phyloP scores from a whole-genome alignment of 495 filamentous ascomycete species.

The Paragyromitra xinjiangensis region DNA sequence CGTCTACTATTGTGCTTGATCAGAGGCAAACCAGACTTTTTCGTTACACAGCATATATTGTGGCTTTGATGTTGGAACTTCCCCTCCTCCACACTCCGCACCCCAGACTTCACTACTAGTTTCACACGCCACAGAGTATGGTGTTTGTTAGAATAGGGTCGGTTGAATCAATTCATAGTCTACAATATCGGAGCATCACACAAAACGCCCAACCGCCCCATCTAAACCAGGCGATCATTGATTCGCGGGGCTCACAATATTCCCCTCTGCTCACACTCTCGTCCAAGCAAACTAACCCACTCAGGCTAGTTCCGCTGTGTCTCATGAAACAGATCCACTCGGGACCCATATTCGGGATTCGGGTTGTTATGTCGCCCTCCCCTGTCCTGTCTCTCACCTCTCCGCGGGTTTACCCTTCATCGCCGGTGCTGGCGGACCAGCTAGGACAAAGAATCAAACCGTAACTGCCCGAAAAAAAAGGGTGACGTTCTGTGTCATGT shows the following conservation, averaged over 20 bases:
- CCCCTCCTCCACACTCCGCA: conserved; percentile 22
- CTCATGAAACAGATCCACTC: conserved; percentile 29
- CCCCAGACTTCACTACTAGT: conserved; percentile 1
- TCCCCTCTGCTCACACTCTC: background rate
- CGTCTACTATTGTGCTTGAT: conserved; percentile 6
- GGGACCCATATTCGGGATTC: conserved; percentile 16
- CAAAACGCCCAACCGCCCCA: background rate
- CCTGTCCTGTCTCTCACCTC: background rate
- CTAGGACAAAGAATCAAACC: background rate
- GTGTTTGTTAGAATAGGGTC: background rate
- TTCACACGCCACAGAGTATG: background rate
- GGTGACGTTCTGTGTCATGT: conserved; percentile 45
- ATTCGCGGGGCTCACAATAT: conserved; percentile 17
- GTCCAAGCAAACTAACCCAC: conserved; percentile 19
- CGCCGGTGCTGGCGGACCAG: conserved; percentile 4
- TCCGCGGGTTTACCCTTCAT: background rate
- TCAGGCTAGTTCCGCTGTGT: conserved; percentile 8
- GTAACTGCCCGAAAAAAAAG: conserved; percentile 27
- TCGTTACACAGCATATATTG: conserved; percentile 32
- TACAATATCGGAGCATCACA: conserved; percentile 15
- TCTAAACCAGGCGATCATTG: conserved; percentile 19
- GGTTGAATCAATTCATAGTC: background rate
- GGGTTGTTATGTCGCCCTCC: conserved; percentile 11
- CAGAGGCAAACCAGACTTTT: conserved; percentile 1
- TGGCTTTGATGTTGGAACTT: conserved; percentile 27